Base-by-base conservation (phyloP, 371 early-diverging fungal species). In the Nosema muscidifuracis region DNA sequence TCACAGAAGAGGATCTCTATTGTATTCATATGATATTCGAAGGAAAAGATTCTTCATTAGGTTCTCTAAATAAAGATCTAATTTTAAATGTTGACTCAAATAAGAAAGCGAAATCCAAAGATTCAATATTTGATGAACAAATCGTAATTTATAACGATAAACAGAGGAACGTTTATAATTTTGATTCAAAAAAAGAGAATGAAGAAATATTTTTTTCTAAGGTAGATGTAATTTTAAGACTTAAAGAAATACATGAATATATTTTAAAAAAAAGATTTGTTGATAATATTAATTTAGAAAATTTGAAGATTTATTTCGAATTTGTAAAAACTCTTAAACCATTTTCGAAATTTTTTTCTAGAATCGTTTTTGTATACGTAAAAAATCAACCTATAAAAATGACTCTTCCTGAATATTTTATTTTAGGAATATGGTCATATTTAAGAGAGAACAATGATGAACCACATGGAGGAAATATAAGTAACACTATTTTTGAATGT, bases 341-440 rank as follows among this genome's bases (percentile, higher is more conserved):
- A 10, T 20, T 47, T 10, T 4, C 4, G n/a, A 47, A 47, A n/a
- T 12, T 47, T n/a, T 4, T 10, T 13, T 10, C 6, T 10, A 6
- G 47, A 12, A 10, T 6, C n/a, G n/a, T 47, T n/a, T 10, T 10
- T n/a, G 6, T 47, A 6, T 47, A 10, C 6, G 6, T 4, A 4
- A 6, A 47, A 20, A 47, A 47, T n/a, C 47, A 47, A n/a, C 20
- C 4, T n/a, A n/a, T 47, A n/a, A 47, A 47, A 47, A n/a, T 47
- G 47, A 12, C 47, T 10, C 6, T 47, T 47, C 12, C 47, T 47
- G 47, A 47, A n/a, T 47, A n/a, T 47, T 47, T n/a, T 47, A 47
- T 47, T 47, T 47, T 47, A n/a, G 47, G 47, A n/a, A 47, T 47
- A 20, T 47, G 47, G 47, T 47, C 47, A 47, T 47, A 12, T 47